phyloP scores from a whole-genome alignment of 768 basidiomycete species.

The Boletus speciosus region DNA sequence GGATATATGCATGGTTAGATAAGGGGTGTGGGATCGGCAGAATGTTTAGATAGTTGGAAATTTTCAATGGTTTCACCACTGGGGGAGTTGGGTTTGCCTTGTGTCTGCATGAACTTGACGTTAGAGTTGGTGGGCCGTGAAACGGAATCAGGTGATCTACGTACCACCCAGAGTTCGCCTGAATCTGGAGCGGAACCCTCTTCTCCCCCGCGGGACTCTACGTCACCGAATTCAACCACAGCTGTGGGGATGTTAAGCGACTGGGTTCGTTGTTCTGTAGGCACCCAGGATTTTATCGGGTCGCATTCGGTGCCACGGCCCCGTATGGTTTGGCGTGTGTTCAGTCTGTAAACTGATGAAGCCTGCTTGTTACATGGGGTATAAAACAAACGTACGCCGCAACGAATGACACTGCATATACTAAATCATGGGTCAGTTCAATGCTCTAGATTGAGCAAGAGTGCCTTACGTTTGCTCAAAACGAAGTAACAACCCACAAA shows the following conservation, averaged over 20 bases:
- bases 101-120: background rate
- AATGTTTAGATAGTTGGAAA: background rate
- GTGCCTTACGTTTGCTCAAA: constrained; percentile 56
- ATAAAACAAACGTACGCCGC: constrained; percentile 48
- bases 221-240: background rate
- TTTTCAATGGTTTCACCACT: constrained; percentile 2
- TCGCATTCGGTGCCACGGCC: constrained; percentile 54
- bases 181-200: background rate
- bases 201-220: background rate
- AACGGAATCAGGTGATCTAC: background rate
- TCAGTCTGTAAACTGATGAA: constrained; percentile 42
- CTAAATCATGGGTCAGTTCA: constrained; percentile 28
- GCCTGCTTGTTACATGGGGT: background rate
- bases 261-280: constrained; percentile 1
- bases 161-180: constrained; percentile 7
- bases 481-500: constrained; percentile 63
- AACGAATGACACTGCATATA: constrained; percentile 65
- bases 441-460: background rate
- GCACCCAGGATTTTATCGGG: constrained; percentile 22
- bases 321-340: constrained; percentile 52
- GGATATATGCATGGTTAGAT: background rate
- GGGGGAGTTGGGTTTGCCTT: constrained; percentile 4
- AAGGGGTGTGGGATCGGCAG: background rate
- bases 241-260: background rate
- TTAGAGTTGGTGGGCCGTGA: background rate